Base-by-base conservation (phyloP, 352 stramenopile species). In the Pythium monospermum region DNA sequence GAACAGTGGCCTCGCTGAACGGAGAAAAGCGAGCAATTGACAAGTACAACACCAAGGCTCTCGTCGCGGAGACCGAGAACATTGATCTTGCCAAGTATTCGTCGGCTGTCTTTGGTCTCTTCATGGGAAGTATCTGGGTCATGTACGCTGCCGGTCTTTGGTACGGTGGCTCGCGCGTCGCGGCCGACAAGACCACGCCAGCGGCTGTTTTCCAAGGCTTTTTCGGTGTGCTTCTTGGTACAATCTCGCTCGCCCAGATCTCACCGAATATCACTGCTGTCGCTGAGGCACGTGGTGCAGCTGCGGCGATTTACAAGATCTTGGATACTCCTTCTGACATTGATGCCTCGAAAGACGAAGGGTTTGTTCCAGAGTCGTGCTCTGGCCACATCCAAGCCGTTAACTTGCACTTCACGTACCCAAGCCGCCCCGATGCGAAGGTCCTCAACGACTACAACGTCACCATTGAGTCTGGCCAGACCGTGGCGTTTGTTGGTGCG, bases 401-500 rank as follows among this genome's bases (percentile, higher is more conserved):
- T 12, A 59, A 83, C 47, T 49, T 95, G 36, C 58, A 73, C 37
- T 96, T 96, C 57, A 61, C 72, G 6, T 96, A 96, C 57, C 85
- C 84, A 7, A 82, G 53, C n/a, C 76, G 85, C 8, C 75, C 74
- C 0, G 64, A 74, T 0, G 65, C 71, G 0, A 61, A 55, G 3
- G 80, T 97, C 18, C 73, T 97, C 25, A 73, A 81, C 23, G 69
- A 74, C 49, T 78, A 97, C 45, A 86, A 73, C 40, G 57, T 98
- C 0, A 69, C 62, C 6, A 84, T 88, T 47, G 40, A 59, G 3
- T 64, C 74, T 23, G 87, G 91, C 4, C 48, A 74, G 27, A 92
- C 84, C 1, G 75, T 97, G 27, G 94, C 92, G 1, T 70, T 98
- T 13, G 83, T 95, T 25, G 93, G 94, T 0, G 45, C 77, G n/a